Conservation (phyloP, 2,329 filamentous ascomycete species). For the Scedosporium aurantiacum region DNA sequence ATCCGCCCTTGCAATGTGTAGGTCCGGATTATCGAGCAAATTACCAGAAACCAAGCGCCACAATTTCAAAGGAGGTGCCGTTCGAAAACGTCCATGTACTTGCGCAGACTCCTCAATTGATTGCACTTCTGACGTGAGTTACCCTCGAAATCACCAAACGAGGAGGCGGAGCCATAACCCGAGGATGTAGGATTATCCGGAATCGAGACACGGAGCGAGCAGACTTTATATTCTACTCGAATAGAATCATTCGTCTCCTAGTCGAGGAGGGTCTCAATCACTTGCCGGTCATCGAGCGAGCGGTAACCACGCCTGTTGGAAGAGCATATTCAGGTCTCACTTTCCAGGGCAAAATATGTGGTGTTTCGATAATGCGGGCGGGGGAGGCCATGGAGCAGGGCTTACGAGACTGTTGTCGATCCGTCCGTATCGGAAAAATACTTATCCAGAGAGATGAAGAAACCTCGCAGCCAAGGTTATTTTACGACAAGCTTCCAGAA, state of each 20-base stretch:
- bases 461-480: slow-evolving; percentile 80
- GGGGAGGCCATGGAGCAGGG: slow-evolving; percentile 99
- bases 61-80: slow-evolving; percentile 71
- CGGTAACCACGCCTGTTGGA: slow-evolving; percentile 83
- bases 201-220: slow-evolving; percentile 81
- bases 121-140: slow-evolving; percentile 91
- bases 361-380: slow-evolving; percentile 95
- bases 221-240: slow-evolving; percentile 99
- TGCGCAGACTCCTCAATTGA: slow-evolving; percentile 89
- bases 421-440: slow-evolving; percentile 97
- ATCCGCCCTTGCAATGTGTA: slow-evolving; percentile 46
- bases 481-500: slow-evolving; percentile 94
- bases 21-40: slow-evolving; percentile 70
- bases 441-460: slow-evolving; percentile 96
- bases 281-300: slow-evolving; percentile 78
- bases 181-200: slow-evolving; percentile 73
- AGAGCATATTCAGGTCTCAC: slow-evolving; percentile 80
- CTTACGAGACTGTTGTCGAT: slow-evolving; percentile 88
- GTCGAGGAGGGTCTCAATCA: slow-evolving; percentile 98
- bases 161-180: not conserved
- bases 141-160: slow-evolving; percentile 9
- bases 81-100: slow-evolving; percentile 85
- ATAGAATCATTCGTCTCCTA: slow-evolving; percentile 89
- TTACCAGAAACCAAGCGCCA: slow-evolving; percentile 73
- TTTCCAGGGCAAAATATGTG: slow-evolving; percentile 97